Evolutionary conservation across 768 basidiomycete genomes (phyloP).

Genomic region (Xerocomellus intermedius): DNA sequence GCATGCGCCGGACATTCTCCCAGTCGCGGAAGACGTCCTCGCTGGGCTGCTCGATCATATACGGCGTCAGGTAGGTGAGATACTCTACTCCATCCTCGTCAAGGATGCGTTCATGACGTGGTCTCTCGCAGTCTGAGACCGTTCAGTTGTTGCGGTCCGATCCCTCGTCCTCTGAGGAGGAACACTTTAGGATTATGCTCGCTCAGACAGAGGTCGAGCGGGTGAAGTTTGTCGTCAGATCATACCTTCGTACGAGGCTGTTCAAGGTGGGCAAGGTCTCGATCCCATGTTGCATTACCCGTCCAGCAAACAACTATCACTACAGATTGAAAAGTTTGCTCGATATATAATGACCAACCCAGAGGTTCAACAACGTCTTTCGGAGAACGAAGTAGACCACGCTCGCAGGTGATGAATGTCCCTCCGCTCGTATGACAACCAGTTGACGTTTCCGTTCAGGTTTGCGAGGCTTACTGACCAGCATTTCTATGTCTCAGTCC

Average conservation of each 20-base stretch:
- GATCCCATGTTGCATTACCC: not conserved
- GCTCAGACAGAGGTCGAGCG: slow-evolving; percentile 94
- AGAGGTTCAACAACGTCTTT: slow-evolving; percentile 73
- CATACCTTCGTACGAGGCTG: slow-evolving; percentile 82
- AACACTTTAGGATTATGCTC: slow-evolving; percentile 89
- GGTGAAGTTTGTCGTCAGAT: slow-evolving; percentile 87
- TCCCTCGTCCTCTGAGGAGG: slow-evolving; percentile 84
- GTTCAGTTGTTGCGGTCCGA: slow-evolving; percentile 77
- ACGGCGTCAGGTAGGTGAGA: slow-evolving; percentile 68
- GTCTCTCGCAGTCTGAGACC: slow-evolving; percentile 59
- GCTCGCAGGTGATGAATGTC: slow-evolving; percentile 57
- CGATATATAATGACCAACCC: slow-evolving; percentile 72
- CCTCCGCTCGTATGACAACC: not conserved
- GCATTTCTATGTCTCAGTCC: slow-evolving; percentile 76
- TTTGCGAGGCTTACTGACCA: slow-evolving; percentile 74
- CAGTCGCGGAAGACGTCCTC: slow-evolving; percentile 68
- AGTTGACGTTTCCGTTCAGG: slow-evolving; percentile 36
- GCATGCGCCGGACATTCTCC: slow-evolving; percentile 76
- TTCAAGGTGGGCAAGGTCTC: slow-evolving; percentile 61
- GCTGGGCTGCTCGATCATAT: slow-evolving; percentile 70
- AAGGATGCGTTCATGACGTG: not conserved
- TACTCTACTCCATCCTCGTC: not conserved
- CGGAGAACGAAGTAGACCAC: slow-evolving; percentile 79
- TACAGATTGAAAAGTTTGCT: slow-evolving; percentile 85
- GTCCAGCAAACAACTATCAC: not conserved